Evolutionary conservation across 768 basidiomycete species (phyloP).

Genomic region (Candolleomyces efflorescens): DNA sequence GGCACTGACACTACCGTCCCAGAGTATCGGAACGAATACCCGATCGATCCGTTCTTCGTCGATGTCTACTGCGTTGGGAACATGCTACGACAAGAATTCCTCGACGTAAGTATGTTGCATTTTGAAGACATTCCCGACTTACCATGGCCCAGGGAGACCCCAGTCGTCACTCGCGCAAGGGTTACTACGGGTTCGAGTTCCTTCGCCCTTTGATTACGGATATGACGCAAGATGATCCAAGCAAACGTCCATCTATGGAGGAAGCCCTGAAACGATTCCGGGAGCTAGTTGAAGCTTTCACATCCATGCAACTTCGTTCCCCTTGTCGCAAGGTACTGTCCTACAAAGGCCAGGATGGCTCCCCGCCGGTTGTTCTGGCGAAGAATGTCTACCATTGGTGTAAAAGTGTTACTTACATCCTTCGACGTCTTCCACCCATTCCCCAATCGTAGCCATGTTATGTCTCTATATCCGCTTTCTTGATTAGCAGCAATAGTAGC

Average conservation of each 20-base stretch:
- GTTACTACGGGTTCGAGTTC: constrained; percentile 22
- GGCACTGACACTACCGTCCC: background rate
- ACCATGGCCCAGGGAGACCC: background rate
- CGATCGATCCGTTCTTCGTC: background rate
- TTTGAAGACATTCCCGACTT: too few species aligned
- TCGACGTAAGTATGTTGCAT: constrained; percentile 18
- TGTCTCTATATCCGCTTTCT: too few species aligned
- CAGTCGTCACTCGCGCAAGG: background rate
- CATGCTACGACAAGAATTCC: constrained; percentile 15
- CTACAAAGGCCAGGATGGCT: too few species aligned
- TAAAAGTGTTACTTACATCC: too few species aligned
- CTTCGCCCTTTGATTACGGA: constrained; percentile 26
- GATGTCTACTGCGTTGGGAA: background rate
- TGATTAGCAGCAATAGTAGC: too few species aligned
- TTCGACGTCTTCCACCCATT: too few species aligned
- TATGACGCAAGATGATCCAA: constrained; percentile 34
- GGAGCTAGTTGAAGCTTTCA: too few species aligned
- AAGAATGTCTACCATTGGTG: too few species aligned
- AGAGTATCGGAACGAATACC: background rate
- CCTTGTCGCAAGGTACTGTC: too few species aligned
- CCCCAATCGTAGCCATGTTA: too few species aligned
- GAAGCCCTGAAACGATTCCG: constrained; percentile 28
- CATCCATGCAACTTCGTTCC: too few species aligned
- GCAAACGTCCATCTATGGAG: constrained; percentile 34
- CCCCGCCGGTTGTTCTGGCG: too few species aligned